Evolutionary conservation across 1,284 basidiomycete genomes (phyloP).

Genomic region (Sporisorium scitamineum): DNA sequence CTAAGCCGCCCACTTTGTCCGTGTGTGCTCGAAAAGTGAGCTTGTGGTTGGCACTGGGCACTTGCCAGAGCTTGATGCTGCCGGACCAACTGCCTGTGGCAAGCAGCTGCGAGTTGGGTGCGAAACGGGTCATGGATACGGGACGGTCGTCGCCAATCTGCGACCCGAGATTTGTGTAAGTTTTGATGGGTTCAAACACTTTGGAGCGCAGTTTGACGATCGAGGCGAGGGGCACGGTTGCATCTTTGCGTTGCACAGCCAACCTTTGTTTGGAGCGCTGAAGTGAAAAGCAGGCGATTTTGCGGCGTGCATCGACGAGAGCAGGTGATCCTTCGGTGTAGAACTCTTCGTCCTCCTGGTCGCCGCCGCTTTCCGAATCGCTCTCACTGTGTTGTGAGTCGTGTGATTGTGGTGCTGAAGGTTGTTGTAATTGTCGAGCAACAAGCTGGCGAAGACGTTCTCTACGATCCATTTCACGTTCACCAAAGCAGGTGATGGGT

Average conservation of each 20-base stretch:
- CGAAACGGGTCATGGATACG: conserved; percentile 91
- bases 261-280: conserved; percentile 93
- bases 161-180: conserved; percentile 90
- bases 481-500: conserved; percentile 96
- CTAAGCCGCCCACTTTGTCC: conserved; percentile 92
- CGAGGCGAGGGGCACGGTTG: conserved; percentile 85
- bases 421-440: conserved; percentile 69
- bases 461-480: conserved; percentile 79
- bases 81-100: conserved; percentile 97
- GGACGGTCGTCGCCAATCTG: conserved; percentile 97
- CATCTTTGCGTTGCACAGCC: conserved; percentile 87
- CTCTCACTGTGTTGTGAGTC: conserved; percentile 73
- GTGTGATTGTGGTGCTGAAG: conserved; percentile 72
- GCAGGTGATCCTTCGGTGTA: conserved; percentile 90
- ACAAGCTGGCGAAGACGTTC: conserved; percentile 91
- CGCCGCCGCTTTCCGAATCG: conserved; percentile 22
- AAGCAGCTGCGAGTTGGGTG: conserved; percentile 87
- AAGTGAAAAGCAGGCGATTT: conserved; percentile 90
- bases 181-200: conserved; percentile 89
- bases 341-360: conserved; percentile 84
- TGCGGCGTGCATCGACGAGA: conserved; percentile 83
- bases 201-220: conserved; percentile 91
- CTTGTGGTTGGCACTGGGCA: conserved; percentile 75
- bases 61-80: conserved; percentile 91
- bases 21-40: conserved; percentile 76